A percentile compares a stretch with the other conserved stretches of the same genome.
These are phyloP conservation scores for Senna siamea DNA, from an alignment of 306 rosid species.

Conservation along the genomic window DNA sequence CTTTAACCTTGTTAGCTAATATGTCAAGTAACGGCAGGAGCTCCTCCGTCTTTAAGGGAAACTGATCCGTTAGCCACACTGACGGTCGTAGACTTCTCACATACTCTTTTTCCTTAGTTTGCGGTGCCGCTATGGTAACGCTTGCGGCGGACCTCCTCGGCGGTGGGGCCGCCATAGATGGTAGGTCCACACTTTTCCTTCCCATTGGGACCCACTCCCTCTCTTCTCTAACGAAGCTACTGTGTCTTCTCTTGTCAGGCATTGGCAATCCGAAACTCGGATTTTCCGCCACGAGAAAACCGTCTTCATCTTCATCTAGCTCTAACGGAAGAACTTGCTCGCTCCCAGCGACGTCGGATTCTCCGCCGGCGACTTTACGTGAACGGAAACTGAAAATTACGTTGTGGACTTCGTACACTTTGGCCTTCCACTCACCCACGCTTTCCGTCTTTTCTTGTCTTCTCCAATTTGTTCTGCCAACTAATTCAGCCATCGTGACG, in stretches of 20 bases:
- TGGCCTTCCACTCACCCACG: constrained; percentile 91
- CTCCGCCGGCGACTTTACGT: constrained; percentile 59
- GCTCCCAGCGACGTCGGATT: constrained; percentile 69
- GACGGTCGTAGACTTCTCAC: constrained; percentile 80
- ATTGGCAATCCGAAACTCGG: constrained; percentile 62
- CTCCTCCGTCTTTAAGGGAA: constrained; percentile 96
- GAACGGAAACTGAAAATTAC: constrained; percentile 91
- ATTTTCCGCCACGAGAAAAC: constrained; percentile 85
- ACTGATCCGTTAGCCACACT: constrained; percentile 93
- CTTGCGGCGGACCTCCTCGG: constrained; percentile 48
- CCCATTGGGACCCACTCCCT: constrained; percentile 75
- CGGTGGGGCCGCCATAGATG: constrained; percentile 43
- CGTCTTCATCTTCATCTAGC: constrained; percentile 94
- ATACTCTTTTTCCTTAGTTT: constrained; percentile 84
- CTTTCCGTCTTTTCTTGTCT: constrained; percentile 86
- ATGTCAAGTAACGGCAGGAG: constrained; percentile 85
- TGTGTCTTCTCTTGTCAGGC: constrained; percentile 73
- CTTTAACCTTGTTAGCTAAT: constrained; percentile 89
- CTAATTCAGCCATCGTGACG: constrained; percentile 83
- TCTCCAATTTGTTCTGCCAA: constrained; percentile 90
- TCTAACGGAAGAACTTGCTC: constrained; percentile 84
- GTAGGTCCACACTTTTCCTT: constrained; percentile 81
- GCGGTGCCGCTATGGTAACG: constrained; percentile 41
- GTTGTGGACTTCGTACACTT: constrained; percentile 81
- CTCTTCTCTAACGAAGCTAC: constrained; percentile 83